phyloP scores from a whole-genome alignment of 1,139 yeast genomes.

The Taiozyma onychis region DNA sequence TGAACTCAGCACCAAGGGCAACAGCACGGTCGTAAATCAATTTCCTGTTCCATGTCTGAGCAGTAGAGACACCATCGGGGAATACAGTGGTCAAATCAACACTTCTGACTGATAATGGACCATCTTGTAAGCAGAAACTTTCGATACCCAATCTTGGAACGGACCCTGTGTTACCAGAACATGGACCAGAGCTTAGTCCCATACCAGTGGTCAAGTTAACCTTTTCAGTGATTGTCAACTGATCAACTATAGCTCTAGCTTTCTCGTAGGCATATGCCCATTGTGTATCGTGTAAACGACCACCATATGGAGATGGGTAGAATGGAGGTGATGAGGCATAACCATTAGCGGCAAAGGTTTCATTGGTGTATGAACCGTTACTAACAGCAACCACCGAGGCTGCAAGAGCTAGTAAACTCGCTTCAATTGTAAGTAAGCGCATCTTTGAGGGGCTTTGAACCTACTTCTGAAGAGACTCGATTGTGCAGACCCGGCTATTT shows the following conservation, averaged over 20 bases:
- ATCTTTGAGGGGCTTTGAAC: not conserved
- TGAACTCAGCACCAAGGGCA: conserved; percentile 16
- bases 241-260: conserved; percentile 43
- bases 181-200: conserved; percentile 50
- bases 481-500: not conserved
- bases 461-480: too few relatives aligned
- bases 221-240: conserved; percentile 50
- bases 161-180: conserved; percentile 56
- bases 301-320: conserved; percentile 14
- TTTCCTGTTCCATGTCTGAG: conserved; percentile 48
- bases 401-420: not conserved
- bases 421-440: not conserved
- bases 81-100: conserved; percentile 50
- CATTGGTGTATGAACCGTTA: not conserved
- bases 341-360: not conserved
- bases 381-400: not conserved
- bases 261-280: conserved; percentile 51
- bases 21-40: conserved; percentile 45
- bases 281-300: conserved; percentile 20
- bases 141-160: conserved; percentile 50
- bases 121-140: conserved; percentile 53
- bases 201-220: conserved; percentile 57
- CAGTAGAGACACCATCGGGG: conserved; percentile 52
- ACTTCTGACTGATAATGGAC: conserved; percentile 52
- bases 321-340: conserved; percentile 6